Evolutionary conservation across 2,329 filamentous ascomycete species (phyloP).

Genomic region (Cladosporium phlei): DNA sequence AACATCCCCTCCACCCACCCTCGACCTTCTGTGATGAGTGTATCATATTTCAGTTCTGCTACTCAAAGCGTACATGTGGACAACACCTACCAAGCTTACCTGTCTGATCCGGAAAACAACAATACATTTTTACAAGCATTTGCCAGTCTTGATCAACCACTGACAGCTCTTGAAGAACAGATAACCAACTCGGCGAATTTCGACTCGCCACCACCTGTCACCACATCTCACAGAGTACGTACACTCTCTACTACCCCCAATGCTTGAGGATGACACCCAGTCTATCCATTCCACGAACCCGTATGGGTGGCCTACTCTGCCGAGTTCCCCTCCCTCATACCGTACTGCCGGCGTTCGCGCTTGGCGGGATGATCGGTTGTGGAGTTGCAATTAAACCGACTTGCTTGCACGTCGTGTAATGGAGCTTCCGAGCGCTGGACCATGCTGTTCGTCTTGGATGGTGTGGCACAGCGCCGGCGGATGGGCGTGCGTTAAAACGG

Average conservation of each 20-base stretch:
- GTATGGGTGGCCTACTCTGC: constrained; percentile 29
- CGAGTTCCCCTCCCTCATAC: constrained; percentile 36
- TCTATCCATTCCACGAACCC: constrained; percentile 39
- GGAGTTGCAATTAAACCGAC: constrained; percentile 28
- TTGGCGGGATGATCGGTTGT: constrained; percentile 36
- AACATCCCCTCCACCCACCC: constrained; percentile 2
- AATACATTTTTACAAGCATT: neutral
- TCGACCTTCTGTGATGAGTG: constrained; percentile 33
- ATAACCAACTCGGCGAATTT: neutral
- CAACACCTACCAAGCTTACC: constrained; percentile 34
- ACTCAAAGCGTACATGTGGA: constrained; percentile 34
- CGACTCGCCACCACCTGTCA: neutral
- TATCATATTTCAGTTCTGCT: constrained; percentile 39
- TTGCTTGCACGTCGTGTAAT: constrained; percentile 24
- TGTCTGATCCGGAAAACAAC: constrained; percentile 29
- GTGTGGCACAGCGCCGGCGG: constrained; percentile 32
- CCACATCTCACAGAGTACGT: constrained; percentile 15
- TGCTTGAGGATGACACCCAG: constrained; percentile 34
- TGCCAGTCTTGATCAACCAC: neutral
- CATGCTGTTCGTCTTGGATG: constrained; percentile 33
- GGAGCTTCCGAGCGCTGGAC: constrained; percentile 31
- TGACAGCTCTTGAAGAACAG: neutral
- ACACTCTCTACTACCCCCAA: neutral
- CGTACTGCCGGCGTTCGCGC: constrained; percentile 28
- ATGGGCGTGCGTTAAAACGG: constrained; percentile 36